Percentiles rank a stretch among this genome's conserved stretches.
phyloP scores from a whole-genome alignment of 2,329 filamentous ascomycete genomes.

The Chaetomium strumarium region DNA sequence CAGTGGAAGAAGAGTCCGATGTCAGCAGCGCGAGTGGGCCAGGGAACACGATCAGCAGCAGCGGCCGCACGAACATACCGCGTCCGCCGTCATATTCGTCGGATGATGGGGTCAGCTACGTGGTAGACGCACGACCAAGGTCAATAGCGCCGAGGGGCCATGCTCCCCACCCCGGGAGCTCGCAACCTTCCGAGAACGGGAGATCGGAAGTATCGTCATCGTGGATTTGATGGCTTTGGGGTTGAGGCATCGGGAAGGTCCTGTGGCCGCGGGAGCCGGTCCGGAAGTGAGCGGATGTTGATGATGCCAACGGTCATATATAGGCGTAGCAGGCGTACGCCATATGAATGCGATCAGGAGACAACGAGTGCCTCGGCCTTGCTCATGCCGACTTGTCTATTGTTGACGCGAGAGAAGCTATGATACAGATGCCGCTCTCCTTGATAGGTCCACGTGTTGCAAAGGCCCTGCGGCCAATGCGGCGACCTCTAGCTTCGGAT shows the following conservation, averaged over 20 bases:
- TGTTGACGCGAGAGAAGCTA: no score
- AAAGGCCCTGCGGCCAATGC: no score
- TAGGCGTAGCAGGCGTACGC: no score
- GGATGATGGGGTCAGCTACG: conserved; percentile 68
- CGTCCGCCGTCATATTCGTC: conserved; percentile 72
- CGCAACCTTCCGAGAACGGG: conserved; percentile 44
- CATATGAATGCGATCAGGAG: no score
- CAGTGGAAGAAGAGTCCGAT: conserved; percentile 24
- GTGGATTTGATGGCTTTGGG: conserved; percentile 3
- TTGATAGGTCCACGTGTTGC: no score
- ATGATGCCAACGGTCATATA: no score
- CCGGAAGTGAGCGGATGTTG: not conserved
- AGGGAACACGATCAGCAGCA: conserved; percentile 19
- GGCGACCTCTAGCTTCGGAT: no score
- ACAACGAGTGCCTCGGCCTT: no score
- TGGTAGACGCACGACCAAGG: conserved; percentile 59
- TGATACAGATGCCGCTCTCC: no score
- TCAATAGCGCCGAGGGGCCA: conserved; percentile 44
- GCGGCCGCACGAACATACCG: conserved; percentile 20
- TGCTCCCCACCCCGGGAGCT: conserved; percentile 35
- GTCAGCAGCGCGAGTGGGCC: conserved; percentile 23
- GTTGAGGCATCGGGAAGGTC: not conserved
- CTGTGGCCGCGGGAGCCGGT: not conserved
- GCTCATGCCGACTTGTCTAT: no score
- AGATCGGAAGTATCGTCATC: conserved; percentile 18